Evolutionary conservation across 75 land plant species (phyloP), one percentile per base, ranked within the genome.

Genomic region (Cryptomeria japonica): DNA sequence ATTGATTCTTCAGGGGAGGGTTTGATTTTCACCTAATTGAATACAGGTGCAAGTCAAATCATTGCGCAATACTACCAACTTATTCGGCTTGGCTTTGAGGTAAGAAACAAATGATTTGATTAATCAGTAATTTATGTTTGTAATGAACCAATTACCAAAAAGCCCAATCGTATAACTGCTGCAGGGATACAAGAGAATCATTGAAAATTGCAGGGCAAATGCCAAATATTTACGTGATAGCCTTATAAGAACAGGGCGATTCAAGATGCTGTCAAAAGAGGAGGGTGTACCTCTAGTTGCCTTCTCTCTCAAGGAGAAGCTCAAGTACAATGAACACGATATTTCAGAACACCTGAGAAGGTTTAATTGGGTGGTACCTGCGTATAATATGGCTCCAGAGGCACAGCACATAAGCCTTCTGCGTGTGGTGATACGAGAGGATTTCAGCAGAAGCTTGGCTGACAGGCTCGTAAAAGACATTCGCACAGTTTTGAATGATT

Each of bases 331-430:
- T 55, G 95, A 86, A 72, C 93, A 89, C 68, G 91, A 94, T 49
- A 83, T 94, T 5, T 88, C 95, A 1, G 89, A 91, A 31, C 78
- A 86, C 1, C 86, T 94, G 39, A 88, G 94, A 49, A 44, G 90
- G 38, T 92, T 80, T 49, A 94, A 94, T 18, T 93, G 94, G 94
- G 93, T 88, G 1, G 92, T 93, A 2, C 94, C 94, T n/a, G 94
- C 94, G 0, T 93, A 92, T 88, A 93, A 92, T 41, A 93, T 93
- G 94, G 89, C 94, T 15, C 94, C 94, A 15, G 82, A 93, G 75
- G 91, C 91, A 0, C 84, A 93, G 85, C 76, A 89, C 73, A 56
- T 94, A 25, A 84, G 87, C 11, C 90, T 94, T 34, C 87, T 94
- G 19, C 90, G 94, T 14, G 94, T 94, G 4, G 95, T 94, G 11